phyloP scores from a whole-genome alignment of 352 stramenopile species.

The Aphanomyces astaci region DNA sequence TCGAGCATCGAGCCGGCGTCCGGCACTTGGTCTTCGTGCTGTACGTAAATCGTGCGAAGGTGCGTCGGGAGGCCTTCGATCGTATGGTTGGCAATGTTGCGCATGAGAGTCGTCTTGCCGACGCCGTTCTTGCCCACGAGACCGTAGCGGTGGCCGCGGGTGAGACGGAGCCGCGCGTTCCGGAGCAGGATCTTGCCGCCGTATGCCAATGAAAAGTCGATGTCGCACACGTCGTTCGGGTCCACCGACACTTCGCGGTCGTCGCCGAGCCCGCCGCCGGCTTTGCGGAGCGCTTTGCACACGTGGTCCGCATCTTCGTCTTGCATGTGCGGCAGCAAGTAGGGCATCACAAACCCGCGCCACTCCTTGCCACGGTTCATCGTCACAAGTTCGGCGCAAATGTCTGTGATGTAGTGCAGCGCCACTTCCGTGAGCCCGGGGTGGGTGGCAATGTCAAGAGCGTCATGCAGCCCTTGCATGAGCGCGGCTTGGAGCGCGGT shows the following conservation, averaged over 20 bases:
- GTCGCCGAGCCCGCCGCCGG: conserved; percentile 42
- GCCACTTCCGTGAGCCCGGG: conserved; percentile 43
- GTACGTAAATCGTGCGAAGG: conserved; percentile 94
- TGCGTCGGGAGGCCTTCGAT: conserved; percentile 87
- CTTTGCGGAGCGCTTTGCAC: conserved; percentile 42
- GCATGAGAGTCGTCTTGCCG: conserved; percentile 95
- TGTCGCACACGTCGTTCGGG: conserved; percentile 60
- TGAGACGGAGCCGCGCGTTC: conserved; percentile 93
- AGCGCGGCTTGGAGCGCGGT: conserved; percentile 43
- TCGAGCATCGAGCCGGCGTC: conserved; percentile 71
- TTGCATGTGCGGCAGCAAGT: conserved; percentile 51
- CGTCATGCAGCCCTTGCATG: conserved; percentile 36
- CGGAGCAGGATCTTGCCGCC: conserved; percentile 93
- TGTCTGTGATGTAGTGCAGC: conserved; percentile 50
- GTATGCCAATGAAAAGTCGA: conserved; percentile 69
- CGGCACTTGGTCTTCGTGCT: conserved; percentile 93
- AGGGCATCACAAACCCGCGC: conserved; percentile 40
- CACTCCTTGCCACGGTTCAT: conserved; percentile 50
- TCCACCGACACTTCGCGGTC: conserved; percentile 48
- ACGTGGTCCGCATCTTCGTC: conserved; percentile 41
- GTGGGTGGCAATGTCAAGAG: conserved; percentile 41
- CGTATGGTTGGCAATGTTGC: conserved; percentile 81
- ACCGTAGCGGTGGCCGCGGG: conserved; percentile 92
- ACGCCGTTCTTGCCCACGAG: conserved; percentile 95
- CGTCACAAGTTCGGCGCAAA: conserved; percentile 54